These are phyloP conservation scores for Lachancea fermentati DNA, from an alignment of 805 yeast genomes.

Conservation along the genomic window DNA sequence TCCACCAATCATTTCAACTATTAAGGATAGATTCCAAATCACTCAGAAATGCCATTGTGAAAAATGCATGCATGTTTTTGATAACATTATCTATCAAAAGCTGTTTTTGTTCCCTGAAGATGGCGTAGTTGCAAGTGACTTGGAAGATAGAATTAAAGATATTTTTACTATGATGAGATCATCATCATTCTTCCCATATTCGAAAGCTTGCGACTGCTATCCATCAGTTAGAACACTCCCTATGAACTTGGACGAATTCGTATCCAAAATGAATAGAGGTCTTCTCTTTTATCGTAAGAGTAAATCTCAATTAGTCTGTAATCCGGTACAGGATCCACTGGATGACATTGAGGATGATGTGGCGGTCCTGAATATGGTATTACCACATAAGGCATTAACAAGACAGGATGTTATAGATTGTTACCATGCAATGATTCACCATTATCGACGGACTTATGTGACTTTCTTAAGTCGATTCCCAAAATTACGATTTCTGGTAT, in stretches of 20 bases:
- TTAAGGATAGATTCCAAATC: conserved; percentile 23
- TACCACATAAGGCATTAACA: conserved; percentile 12
- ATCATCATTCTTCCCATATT: conserved; percentile 36
- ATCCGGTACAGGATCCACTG: conserved; percentile 1
- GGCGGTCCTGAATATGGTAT: conserved; percentile 2
- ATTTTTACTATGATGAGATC: conserved; percentile 34
- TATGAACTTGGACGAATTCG: conserved; percentile 32
- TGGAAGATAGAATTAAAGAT: conserved; percentile 32
- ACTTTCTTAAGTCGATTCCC: conserved; percentile 33
- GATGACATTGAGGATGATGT: conserved; percentile 8
- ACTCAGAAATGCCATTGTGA: conserved; percentile 30
- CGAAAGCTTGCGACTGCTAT: conserved; percentile 39
- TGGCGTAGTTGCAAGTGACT: conserved; percentile 21
- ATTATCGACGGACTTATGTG: conserved; percentile 31
- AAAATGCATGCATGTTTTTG: conserved; percentile 27
- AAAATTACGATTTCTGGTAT: conserved; percentile 33
- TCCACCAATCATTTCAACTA: conserved; percentile 26
- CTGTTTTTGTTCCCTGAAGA: conserved; percentile 31
- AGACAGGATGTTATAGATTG: conserved; percentile 31
- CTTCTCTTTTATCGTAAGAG: conserved; percentile 21
- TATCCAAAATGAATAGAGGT: conserved; percentile 23
- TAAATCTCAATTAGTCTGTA: conserved; percentile 19
- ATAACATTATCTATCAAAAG: conserved; percentile 32
- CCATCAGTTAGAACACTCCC: conserved; percentile 41
- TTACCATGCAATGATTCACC: conserved; percentile 36